Conservation (phyloP, 2,329 filamentous ascomycete species). For the Rhinocladiella mackenziei region DNA sequence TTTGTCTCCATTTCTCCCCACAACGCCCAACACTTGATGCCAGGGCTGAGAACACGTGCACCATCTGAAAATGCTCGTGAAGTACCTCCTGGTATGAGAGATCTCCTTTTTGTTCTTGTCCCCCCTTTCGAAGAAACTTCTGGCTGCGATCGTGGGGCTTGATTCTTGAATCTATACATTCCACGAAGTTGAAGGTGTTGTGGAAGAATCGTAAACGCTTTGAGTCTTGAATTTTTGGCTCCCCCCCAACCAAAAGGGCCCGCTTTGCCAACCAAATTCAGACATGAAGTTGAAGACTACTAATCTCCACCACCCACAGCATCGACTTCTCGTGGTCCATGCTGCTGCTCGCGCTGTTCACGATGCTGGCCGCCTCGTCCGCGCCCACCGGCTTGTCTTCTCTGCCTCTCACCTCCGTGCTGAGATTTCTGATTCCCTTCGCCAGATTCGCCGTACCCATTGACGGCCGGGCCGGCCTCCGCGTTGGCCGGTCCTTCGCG, state of each 20-base stretch:
- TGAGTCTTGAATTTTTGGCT: too few species aligned
- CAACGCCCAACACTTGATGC: constrained; percentile 1
- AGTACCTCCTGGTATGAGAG: too few species aligned
- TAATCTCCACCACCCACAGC: constrained; percentile 34
- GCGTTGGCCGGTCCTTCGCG: constrained; percentile 50
- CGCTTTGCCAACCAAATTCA: too few species aligned
- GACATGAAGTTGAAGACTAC: constrained; percentile 7
- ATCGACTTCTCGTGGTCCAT: constrained; percentile 37
- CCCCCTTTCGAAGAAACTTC: too few species aligned
- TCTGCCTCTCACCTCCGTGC: constrained; percentile 14
- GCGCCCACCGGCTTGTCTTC: constrained; percentile 30
- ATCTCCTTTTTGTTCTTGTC: not conserved
- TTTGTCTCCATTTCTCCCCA: not conserved
- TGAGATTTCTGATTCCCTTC: constrained; percentile 11
- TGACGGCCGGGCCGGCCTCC: constrained; percentile 13
- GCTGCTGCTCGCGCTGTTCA: constrained; percentile 31
- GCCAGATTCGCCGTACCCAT: constrained; percentile 6
- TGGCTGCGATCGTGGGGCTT: too few species aligned
- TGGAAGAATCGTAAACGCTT: too few species aligned
- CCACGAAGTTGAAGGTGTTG: too few species aligned
- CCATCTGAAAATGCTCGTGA: too few species aligned
- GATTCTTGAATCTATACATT: too few species aligned
- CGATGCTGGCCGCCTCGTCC: constrained; percentile 27
- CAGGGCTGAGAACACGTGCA: too few species aligned
- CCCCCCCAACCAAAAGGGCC: too few species aligned